A percentile compares a stretch with the other conserved stretches of the same genome.
phyloP scores from a whole-genome alignment of 768 basidiomycete species.

The Suillus brevipes region DNA sequence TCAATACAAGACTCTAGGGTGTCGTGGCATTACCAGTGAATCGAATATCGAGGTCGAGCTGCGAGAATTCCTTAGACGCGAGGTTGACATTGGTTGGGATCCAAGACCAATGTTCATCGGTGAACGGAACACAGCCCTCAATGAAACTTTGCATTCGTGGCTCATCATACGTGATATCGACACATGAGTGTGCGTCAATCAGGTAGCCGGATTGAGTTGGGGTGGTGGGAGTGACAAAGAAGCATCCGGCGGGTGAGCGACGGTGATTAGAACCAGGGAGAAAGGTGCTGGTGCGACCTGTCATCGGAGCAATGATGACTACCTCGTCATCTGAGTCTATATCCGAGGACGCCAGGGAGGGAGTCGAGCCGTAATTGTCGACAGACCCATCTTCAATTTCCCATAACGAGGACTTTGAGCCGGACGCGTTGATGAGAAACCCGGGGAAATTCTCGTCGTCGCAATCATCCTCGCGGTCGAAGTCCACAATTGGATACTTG shows the following conservation, averaged over 20 bases:
- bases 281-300: background rate
- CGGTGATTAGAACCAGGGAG: background rate
- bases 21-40: background rate
- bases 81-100: background rate
- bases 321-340: background rate
- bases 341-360: background rate
- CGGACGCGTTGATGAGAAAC: background rate
- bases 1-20: background rate
- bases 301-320: background rate
- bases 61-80: background rate
- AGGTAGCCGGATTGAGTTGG: background rate
- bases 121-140: background rate
- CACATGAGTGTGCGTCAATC: background rate
- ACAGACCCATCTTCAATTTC: background rate
- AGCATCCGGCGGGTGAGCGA: constrained; percentile 2
- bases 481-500: background rate
- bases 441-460: background rate
- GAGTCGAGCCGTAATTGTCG: background rate
- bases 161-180: background rate
- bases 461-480: background rate
- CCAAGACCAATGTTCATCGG: background rate
- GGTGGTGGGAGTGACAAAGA: background rate
- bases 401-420: background rate
- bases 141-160: background rate
- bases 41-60: background rate